Base-by-base conservation (phyloP, 2,329 filamentous ascomycete genomes). In the Sporothrix sp. region DNA sequence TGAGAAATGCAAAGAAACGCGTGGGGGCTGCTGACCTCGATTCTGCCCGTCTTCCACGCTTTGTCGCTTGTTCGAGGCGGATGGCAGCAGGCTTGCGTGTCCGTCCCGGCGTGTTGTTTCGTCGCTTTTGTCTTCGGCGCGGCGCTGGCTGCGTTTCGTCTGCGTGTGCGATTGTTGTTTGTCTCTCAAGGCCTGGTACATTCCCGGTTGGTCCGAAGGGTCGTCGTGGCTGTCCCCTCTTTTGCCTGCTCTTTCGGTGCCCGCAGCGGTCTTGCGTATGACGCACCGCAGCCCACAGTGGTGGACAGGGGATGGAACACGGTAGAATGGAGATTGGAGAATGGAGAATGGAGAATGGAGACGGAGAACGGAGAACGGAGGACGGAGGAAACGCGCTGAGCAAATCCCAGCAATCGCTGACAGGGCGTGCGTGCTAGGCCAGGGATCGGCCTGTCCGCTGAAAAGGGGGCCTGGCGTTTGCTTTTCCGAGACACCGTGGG, bases 181-280 rank as follows among this genome's bases (percentile, higher is more conserved):
- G n/a, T n/a, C n/a, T n/a, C n/a, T n/a, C n/a, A n/a, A n/a, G n/a
- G n/a, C n/a, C n/a, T n/a, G n/a, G n/a, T n/a, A n/a, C n/a, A n/a
- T n/a, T 35, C 43, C 40, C 43, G 43, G 43, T 45, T 45, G 43
- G 30, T 45, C 43, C 43, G 43, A 45, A 44, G 27, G 18, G 7
- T 35, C 42, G 30, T 35, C 28, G 43, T 45, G 30, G n/a, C 20
- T 14, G 21, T 11, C 20, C 42, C 43, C 43, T 33, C 43, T 45
- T 14, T 33, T 30, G 27, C 30, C 18, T 18, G 8, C 43, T 37
- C 13, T 20, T 25, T 35, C 21, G 14, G 30, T 46, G 23, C 28
- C 42, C 42, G 42, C 42, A 44, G 33, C 33, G 18, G 10, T 42
- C 16, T 13, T 20, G 30, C 43, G 30, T 45, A 45, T 45, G 43